phyloP scores from a whole-genome alignment of 2,329 filamentous ascomycete species.

The Phymatotrichopsis omnivora region DNA sequence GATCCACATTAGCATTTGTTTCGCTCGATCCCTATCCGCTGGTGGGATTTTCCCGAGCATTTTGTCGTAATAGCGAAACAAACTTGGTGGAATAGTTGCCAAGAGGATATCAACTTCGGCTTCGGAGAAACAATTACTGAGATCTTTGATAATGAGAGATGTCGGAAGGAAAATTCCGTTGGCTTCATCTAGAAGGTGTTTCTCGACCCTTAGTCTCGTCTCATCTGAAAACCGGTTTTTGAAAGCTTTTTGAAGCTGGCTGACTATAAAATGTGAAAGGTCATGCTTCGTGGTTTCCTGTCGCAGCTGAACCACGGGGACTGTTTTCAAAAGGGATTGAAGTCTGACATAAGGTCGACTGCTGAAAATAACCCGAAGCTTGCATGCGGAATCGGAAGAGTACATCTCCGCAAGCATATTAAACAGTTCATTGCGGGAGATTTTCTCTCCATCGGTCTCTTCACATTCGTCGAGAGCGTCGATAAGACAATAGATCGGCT shows the following conservation, averaged over 20 bases:
- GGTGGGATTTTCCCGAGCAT: neutral
- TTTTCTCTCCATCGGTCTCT: neutral
- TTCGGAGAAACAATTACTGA: neutral
- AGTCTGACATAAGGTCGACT: constrained; percentile 1
- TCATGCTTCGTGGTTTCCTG: neutral
- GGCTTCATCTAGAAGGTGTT: neutral
- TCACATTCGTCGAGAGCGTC: constrained; percentile 13
- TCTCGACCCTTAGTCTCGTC: neutral
- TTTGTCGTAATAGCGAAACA: constrained; percentile 7
- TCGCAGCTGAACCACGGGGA: neutral
- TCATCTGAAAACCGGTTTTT: neutral
- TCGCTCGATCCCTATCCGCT: neutral
- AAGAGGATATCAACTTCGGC: neutral
- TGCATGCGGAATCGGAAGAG: neutral
- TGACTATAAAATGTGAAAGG: neutral
- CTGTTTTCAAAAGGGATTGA: neutral
- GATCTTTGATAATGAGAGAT: constrained; percentile 4
- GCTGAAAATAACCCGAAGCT: neutral
- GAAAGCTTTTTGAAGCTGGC: neutral
- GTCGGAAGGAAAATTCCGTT: constrained; percentile 9
- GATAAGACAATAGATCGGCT: constrained; percentile 8
- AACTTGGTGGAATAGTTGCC: neutral
- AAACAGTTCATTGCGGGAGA: neutral
- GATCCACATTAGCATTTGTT: constrained; percentile 14
- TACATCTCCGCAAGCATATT: neutral